Percentiles rank a stretch among this genome's conserved stretches.
Conservation (phyloP, 768 basidiomycete species). For the Mycena chlorophos region DNA sequence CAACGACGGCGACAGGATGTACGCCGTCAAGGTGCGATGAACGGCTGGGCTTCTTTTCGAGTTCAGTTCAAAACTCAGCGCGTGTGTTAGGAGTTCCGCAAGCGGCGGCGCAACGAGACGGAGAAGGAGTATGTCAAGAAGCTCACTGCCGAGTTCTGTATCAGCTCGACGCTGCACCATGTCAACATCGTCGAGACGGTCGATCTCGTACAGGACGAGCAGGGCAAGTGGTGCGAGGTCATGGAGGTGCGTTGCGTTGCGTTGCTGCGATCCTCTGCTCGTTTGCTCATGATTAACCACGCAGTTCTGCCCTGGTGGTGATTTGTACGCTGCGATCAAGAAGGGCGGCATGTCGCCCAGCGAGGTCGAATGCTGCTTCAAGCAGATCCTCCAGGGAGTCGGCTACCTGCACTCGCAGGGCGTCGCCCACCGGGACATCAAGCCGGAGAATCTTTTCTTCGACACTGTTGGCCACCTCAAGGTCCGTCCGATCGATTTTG, state of each 20-base stretch:
- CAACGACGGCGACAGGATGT: constrained; percentile 85
- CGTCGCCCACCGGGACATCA: constrained; percentile 97
- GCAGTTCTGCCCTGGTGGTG: constrained; percentile 91
- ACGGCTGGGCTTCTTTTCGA: constrained; percentile 5
- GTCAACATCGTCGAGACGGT: constrained; percentile 97
- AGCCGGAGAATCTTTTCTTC: constrained; percentile 96
- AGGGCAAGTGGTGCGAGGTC: constrained; percentile 96
- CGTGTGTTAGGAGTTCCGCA: constrained; percentile 88
- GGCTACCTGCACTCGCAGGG: constrained; percentile 93
- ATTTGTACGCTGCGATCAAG: constrained; percentile 98
- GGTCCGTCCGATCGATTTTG: constrained; percentile 48
- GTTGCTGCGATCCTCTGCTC: background rate
- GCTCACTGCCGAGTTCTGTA: constrained; percentile 98
- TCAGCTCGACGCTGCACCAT: constrained; percentile 93
- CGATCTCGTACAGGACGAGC: constrained; percentile 98
- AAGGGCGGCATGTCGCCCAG: constrained; percentile 59
- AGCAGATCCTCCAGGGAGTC: constrained; percentile 88
- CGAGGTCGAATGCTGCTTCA: constrained; percentile 91
- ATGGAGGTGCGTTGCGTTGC: constrained; percentile 61
- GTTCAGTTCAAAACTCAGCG: constrained; percentile 2
- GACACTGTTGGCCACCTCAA: constrained; percentile 91
- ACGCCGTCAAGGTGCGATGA: constrained; percentile 87
- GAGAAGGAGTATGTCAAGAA: constrained; percentile 99
- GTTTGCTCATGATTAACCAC: background rate
- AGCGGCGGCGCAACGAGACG: constrained; percentile 95